phyloP scores from a whole-genome alignment of 2,329 filamentous ascomycete species.

The Aspergillus niger region DNA sequence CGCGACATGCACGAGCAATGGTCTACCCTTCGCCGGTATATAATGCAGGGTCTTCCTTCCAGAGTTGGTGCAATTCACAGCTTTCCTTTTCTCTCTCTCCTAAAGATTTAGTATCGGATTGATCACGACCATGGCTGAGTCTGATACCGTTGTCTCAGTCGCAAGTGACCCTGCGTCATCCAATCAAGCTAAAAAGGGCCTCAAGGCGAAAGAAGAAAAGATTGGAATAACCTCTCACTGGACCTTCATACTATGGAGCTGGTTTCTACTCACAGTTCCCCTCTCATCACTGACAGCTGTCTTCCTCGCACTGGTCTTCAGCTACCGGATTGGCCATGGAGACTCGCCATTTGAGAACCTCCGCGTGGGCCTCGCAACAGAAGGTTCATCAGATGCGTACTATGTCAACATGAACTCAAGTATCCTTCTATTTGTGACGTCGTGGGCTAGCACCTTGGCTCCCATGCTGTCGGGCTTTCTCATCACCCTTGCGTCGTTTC shows the following conservation, averaged over 20 bases:
- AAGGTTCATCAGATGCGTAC: background rate
- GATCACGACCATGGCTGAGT: background rate
- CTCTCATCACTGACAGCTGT: conserved; percentile 9
- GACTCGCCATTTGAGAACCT: conserved; percentile 3
- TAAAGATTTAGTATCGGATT: too few relatives aligned
- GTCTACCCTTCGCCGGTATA: too few relatives aligned
- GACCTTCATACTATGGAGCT: background rate
- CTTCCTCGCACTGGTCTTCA: conserved; percentile 12
- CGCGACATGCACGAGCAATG: too few relatives aligned
- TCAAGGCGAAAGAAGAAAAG: background rate
- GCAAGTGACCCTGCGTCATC: background rate
- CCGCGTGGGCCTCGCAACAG: background rate
- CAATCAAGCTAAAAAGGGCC: background rate
- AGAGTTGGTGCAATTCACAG: too few relatives aligned
- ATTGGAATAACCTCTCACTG: background rate
- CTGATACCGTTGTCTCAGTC: background rate
- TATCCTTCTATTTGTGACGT: conserved; percentile 10
- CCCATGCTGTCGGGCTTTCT: conserved; percentile 26
- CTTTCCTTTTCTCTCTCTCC: too few relatives aligned
- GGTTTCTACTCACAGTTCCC: conserved; percentile 9
- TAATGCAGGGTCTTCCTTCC: too few relatives aligned
- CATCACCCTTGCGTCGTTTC: conserved; percentile 28
- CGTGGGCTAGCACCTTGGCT: conserved; percentile 22
- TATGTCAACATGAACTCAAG: conserved; percentile 15
- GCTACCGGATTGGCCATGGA: conserved; percentile 5